phyloP scores from a whole-genome alignment of 176 grass and related monocot species.

The Secale cereale region DNA sequence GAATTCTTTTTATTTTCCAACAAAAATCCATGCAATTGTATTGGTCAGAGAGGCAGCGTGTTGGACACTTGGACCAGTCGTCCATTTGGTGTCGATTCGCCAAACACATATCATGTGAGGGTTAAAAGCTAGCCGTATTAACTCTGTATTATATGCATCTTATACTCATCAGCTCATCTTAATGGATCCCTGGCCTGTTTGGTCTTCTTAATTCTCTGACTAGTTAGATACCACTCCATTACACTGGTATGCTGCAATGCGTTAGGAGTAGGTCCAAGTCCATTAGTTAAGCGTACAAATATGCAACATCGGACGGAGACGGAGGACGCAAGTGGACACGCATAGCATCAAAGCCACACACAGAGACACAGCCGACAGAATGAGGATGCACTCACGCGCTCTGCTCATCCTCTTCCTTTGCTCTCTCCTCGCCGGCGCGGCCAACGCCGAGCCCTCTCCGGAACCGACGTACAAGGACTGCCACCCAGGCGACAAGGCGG shows the following conservation, averaged over 20 bases:
- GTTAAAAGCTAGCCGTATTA: no score
- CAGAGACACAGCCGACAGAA: not conserved
- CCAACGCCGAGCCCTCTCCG: not conserved
- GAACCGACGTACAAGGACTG: constrained; percentile 3
- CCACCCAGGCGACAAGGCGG: constrained; percentile 38
- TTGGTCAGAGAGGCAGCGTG: not conserved
- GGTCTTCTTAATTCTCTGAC: not conserved
- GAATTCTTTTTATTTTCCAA: no score
- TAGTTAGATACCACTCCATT: not conserved
- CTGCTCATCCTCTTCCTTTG: not conserved
- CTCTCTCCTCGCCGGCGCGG: not conserved
- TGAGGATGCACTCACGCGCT: not conserved
- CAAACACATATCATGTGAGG: not conserved
- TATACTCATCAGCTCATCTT: no score
- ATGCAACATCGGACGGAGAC: not conserved
- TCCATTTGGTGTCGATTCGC: not conserved
- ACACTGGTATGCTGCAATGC: not conserved
- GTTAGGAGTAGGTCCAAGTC: not conserved
- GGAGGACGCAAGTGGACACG: not conserved
- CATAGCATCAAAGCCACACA: not conserved
- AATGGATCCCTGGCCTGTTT: not conserved
- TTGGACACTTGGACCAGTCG: not conserved
- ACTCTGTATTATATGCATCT: not conserved
- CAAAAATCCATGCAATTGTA: not conserved
- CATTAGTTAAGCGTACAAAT: not conserved